Base-by-base conservation (phyloP, 116 monocot genomes). In the Cymodocea nodosa region DNA sequence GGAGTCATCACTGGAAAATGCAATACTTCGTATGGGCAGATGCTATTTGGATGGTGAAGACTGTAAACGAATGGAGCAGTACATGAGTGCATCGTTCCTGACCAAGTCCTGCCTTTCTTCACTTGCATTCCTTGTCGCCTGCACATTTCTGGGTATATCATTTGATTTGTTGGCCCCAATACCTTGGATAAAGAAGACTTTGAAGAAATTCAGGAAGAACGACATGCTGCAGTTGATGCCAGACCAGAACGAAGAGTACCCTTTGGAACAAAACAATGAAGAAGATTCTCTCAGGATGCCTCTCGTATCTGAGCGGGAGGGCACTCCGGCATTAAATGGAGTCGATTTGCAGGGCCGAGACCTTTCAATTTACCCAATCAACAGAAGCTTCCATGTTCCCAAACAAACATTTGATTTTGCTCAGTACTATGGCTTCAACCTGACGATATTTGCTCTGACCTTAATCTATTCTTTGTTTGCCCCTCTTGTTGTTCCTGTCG, bases 351-450 rank as follows among this genome's bases (percentile, higher is more conserved):
- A 59, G 63, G 90, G 83, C 18, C 94, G 77, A 14, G 82, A 90
- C 77, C 87, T 95, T 73, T 79, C 90, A 9, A 16, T 85, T 5
- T 95, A 95, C 72, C 95, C 95, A 14, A 79, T 90, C 62, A 85
- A 80, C 53, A 71, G 87, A 68, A 95, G 87, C 70, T 95, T 95
- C 73, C 90, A 90, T 68, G 66, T 78, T 62, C 95, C 95, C 14
- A 95, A 83, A 56, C 95, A 95, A 70, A 87, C 74, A 65, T 95
- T 95, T 71, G 95, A 95, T 72, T 95, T 95, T 75, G 90, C 90
- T 18, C 95, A 95, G 73, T 95, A 95, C 67, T 95, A 95, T 74
- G 95, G 83, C 51, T 95, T 95, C 72, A 89, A 95, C 54, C 71
- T 95, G 34, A 95, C 95, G 15, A 87, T 95, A 73, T 95, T 95